Evolutionary conservation across 352 stramenopile species (phyloP).

Genomic region (Halophytophthora batemanensis): DNA sequence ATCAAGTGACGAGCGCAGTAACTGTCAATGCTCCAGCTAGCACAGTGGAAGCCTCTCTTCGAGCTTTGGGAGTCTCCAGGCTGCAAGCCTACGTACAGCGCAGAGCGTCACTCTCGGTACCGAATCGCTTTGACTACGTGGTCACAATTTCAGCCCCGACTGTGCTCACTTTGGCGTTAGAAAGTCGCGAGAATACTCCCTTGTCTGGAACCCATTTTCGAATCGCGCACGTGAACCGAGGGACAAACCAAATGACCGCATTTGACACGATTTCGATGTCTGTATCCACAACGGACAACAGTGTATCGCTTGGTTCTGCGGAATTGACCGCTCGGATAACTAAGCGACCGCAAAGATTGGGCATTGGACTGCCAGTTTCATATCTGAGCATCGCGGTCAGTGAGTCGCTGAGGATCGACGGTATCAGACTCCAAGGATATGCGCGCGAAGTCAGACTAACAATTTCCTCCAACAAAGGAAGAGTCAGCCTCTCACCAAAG

Average conservation of each 20-base stretch:
- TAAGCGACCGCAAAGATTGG: conserved; percentile 8
- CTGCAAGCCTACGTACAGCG: conserved; percentile 1
- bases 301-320: conserved; percentile 8
- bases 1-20: conserved; percentile 2
- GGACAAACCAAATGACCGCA: not conserved
- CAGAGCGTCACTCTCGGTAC: not conserved
- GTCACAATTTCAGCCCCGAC: conserved; percentile 3
- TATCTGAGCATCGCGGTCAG: conserved; percentile 11
- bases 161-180: not conserved
- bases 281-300: conserved; percentile 8
- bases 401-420: conserved; percentile 6
- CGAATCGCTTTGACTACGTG: conserved; percentile 4
- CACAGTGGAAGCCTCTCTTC: conserved; percentile 1
- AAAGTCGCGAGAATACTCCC: not conserved
- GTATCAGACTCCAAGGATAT: conserved; percentile 14
- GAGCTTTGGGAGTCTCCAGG: not conserved
- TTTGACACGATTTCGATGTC: conserved; percentile 16
- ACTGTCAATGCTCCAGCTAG: not conserved
- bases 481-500: conserved; percentile 7
- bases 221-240: conserved; percentile 2
- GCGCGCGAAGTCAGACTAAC: conserved; percentile 9
- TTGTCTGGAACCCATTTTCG: conserved; percentile 2
- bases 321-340: conserved; percentile 1
- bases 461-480: conserved; percentile 6
- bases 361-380: conserved; percentile 14